Conservation (phyloP, 441 rosid species). For the Erodium trifolium region DNA sequence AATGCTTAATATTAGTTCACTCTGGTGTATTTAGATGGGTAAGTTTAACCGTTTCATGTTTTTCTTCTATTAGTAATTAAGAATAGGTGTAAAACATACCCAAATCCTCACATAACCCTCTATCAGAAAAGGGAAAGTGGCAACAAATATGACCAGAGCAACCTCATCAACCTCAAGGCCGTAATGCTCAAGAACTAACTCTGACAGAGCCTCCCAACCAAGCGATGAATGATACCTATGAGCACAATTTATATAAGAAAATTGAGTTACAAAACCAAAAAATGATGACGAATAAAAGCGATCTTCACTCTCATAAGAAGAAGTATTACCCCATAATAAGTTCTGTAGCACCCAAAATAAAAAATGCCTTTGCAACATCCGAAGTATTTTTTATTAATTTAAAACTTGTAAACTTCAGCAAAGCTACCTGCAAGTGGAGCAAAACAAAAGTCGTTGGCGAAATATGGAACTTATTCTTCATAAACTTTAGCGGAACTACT, state of each 20-base stretch:
- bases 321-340: conserved; percentile 72
- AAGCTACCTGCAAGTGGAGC: conserved; percentile 66
- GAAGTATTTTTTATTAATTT: conserved; percentile 71
- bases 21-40: not conserved
- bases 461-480: not conserved
- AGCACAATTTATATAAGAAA: not conserved
- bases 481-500: not conserved
- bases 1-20: conserved; percentile 7
- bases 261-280: not conserved
- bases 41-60: not conserved
- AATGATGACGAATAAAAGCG: not conserved
- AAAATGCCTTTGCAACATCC: conserved; percentile 85
- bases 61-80: not conserved
- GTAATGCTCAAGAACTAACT: conserved; percentile 69
- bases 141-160: conserved; percentile 53
- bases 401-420: conserved; percentile 89
- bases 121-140: conserved; percentile 60
- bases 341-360: conserved; percentile 68
- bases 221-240: conserved; percentile 86
- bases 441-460: conserved; percentile 7
- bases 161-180: conserved; percentile 67
- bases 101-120: conserved; percentile 85
- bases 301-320: conserved; percentile 5
- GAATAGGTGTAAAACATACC: conserved; percentile 40
- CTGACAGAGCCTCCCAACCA: conserved; percentile 78